Evolutionary conservation across 306 rosid species (phyloP).

Genomic region (Rosa lucieae): DNA sequence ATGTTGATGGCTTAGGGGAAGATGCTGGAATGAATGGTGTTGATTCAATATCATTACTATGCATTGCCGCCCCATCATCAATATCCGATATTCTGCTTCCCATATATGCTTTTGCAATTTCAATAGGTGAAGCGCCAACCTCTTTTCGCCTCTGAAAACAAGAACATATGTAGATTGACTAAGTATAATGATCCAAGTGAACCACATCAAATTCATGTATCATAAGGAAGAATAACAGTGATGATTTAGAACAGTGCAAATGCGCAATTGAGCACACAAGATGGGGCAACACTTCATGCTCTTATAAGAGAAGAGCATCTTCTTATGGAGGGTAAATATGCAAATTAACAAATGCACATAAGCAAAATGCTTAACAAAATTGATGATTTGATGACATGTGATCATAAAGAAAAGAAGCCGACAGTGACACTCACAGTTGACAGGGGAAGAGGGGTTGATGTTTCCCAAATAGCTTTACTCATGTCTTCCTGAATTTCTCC

Average conservation of each 20-base stretch:
- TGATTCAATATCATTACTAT: conserved; percentile 41
- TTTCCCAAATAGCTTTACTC: conserved; percentile 40
- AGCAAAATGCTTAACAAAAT: background rate
- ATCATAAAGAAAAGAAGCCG: conserved; percentile 23
- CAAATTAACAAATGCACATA: background rate
- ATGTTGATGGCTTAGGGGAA: conserved; percentile 49
- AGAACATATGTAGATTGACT: conserved; percentile 14
- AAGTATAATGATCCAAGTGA: conserved; percentile 15
- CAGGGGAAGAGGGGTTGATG: conserved; percentile 49
- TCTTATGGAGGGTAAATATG: background rate
- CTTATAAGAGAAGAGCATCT: background rate
- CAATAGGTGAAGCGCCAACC: conserved; percentile 75
- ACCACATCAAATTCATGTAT: background rate
- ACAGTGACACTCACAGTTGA: conserved; percentile 48
- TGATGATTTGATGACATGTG: conserved; percentile 10
- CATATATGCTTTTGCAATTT: conserved; percentile 93
- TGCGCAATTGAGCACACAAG: background rate
- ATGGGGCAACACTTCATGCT: background rate
- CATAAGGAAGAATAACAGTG: background rate
- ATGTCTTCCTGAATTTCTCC: conserved; percentile 48
- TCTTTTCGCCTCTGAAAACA: conserved; percentile 56
- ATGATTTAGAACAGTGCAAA: background rate
- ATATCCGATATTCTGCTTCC: conserved; percentile 56
- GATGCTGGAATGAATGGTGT: conserved; percentile 51
- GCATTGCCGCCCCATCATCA: conserved; percentile 43